A percentile compares a stretch with the other conserved stretches of the same genome.
phyloP scores from a whole-genome alignment of 306 rosid species.

The Glycyrrhiza uralensis region DNA sequence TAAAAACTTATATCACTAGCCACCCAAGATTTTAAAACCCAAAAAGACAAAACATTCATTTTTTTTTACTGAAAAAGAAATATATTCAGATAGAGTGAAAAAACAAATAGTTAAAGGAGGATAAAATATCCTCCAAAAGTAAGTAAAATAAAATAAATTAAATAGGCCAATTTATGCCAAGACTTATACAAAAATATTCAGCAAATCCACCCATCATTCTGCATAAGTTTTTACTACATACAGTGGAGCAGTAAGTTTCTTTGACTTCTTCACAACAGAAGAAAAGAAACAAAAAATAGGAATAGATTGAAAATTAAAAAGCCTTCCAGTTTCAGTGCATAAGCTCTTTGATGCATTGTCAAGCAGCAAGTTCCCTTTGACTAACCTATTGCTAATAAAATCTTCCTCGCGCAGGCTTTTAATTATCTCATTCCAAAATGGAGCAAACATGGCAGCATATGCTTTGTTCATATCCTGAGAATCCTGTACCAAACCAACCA shows the following conservation, averaged over 20 bases:
- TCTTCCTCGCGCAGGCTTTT: slow-evolving; percentile 95
- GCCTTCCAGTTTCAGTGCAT: neutral
- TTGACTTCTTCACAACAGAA: neutral
- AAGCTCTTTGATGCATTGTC: neutral
- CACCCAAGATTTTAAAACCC: neutral
- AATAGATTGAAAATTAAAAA: neutral
- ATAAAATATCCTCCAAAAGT: neutral
- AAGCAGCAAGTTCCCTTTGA: slow-evolving; percentile 21
- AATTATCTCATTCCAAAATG: slow-evolving; percentile 96
- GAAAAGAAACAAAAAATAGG: neutral
- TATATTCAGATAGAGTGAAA: neutral
- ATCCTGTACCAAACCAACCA: slow-evolving; percentile 46
- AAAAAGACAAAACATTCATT: slow-evolving; percentile 1
- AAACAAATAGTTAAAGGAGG: neutral
- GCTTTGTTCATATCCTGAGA: slow-evolving; percentile 67
- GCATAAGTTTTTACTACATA: slow-evolving; percentile 4
- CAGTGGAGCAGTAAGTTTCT: neutral
- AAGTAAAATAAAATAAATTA: neutral
- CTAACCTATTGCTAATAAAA: slow-evolving; percentile 82
- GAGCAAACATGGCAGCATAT: slow-evolving; percentile 82
- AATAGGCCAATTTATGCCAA: neutral
- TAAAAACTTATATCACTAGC: neutral
- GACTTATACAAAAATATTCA: neutral
- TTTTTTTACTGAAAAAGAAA: neutral
- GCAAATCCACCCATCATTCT: neutral